A percentile compares a stretch with the other conserved stretches of the same genome.
These are phyloP conservation scores for Tricholoma terreum DNA, from an alignment of 768 basidiomycete genomes.

Conservation along the genomic window DNA sequence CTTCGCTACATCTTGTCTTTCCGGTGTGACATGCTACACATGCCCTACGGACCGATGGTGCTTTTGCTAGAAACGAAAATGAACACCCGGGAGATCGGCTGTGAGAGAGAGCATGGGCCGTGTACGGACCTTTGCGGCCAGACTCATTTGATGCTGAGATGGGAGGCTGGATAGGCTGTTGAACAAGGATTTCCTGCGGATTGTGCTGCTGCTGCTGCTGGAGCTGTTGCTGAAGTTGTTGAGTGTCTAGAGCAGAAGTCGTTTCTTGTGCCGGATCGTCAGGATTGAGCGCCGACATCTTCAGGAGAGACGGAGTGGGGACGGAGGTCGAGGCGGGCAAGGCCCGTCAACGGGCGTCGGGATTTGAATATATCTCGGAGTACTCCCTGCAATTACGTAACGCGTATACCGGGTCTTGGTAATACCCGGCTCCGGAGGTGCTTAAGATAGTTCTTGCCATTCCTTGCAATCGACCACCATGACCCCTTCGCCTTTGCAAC, in stretches of 20 bases:
- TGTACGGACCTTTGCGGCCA: constrained; percentile 60
- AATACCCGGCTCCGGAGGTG: background rate
- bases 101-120: constrained; percentile 5
- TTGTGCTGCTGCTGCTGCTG: constrained; percentile 39
- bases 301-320: constrained; percentile 37
- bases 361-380: constrained; percentile 8
- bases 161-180: constrained; percentile 27
- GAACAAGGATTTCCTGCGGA: constrained; percentile 14
- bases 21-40: constrained; percentile 81
- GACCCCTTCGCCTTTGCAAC: constrained; percentile 35
- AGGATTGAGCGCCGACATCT: constrained; percentile 74
- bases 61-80: constrained; percentile 53
- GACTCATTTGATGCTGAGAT: constrained; percentile 28
- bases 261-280: constrained; percentile 59
- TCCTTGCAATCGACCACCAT: constrained; percentile 26
- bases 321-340: constrained; percentile 14
- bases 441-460: constrained; percentile 1
- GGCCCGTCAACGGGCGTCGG: constrained; percentile 24
- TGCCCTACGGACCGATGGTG: constrained; percentile 76
- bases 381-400: constrained; percentile 1
- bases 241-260: constrained; percentile 55
- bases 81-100: constrained; percentile 18
- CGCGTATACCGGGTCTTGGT: constrained; percentile 5
- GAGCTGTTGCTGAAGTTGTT: constrained; percentile 56
- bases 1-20: constrained; percentile 81